A percentile compares a stretch with the other conserved stretches of the same genome.
These are phyloP conservation scores for Castanea mollissima DNA, from an alignment of 306 rosid genomes.

Conservation along the genomic window DNA sequence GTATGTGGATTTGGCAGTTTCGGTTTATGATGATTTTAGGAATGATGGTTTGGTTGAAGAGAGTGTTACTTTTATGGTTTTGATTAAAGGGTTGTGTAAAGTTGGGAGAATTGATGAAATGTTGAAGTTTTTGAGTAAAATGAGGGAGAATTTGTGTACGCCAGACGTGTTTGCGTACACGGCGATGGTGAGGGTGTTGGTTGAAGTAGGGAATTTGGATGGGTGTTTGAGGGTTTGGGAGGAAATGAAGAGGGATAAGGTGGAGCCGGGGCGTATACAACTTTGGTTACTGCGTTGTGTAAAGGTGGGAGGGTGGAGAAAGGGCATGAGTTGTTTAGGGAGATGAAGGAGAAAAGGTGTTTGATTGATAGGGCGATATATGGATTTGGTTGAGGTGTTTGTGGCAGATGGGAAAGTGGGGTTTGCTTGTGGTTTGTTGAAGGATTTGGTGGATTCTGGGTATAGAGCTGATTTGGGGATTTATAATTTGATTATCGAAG, in stretches of 20 bases:
- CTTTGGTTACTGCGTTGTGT: slow-evolving; percentile 57
- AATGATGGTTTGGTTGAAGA: slow-evolving; percentile 70
- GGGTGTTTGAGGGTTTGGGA: slow-evolving; percentile 75
- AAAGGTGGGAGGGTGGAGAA: slow-evolving; percentile 58
- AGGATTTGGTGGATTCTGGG: slow-evolving; percentile 70
- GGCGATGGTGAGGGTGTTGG: slow-evolving; percentile 58
- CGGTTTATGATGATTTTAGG: slow-evolving; percentile 64
- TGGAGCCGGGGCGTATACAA: slow-evolving; percentile 70
- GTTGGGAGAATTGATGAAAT: slow-evolving; percentile 60
- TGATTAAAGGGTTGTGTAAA: slow-evolving; percentile 75
- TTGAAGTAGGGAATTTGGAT: slow-evolving; percentile 53
- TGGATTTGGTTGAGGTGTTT: slow-evolving; percentile 64
- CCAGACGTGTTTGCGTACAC: slow-evolving; percentile 86
- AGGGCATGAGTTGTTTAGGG: slow-evolving; percentile 65
- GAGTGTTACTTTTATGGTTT: slow-evolving; percentile 70
- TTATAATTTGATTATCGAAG: slow-evolving; percentile 68
- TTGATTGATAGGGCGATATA: slow-evolving; percentile 79
- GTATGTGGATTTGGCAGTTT: slow-evolving; percentile 59
- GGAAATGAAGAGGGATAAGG: slow-evolving; percentile 68
- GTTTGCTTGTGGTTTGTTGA: slow-evolving; percentile 63
- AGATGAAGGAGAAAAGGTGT: slow-evolving; percentile 69
- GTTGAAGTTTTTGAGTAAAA: slow-evolving; percentile 53
- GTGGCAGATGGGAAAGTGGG: slow-evolving; percentile 55
- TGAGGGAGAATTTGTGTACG: slow-evolving; percentile 70
- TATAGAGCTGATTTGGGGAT: slow-evolving; percentile 74